phyloP scores from a whole-genome alignment of 208 protist species.

The Trypanosoma theileri region DNA sequence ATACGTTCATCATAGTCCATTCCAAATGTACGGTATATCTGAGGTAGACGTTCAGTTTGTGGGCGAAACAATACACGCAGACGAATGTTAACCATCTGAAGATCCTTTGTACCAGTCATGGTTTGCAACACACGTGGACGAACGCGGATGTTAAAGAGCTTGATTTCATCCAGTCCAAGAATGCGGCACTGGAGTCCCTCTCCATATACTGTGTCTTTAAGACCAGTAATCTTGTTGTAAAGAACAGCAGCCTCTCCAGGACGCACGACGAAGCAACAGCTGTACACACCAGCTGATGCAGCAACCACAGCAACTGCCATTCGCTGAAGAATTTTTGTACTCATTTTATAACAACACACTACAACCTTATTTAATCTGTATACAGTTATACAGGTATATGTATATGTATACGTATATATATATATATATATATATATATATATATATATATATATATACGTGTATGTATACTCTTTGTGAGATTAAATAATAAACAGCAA shows the following conservation, averaged over 20 bases:
- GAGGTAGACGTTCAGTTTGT: conserved; percentile 76
- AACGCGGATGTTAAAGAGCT: conserved; percentile 96
- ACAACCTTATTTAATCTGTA: background rate
- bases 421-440: background rate
- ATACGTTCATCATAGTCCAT: conserved; percentile 97
- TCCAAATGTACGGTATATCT: conserved; percentile 91
- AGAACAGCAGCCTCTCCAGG: conserved; percentile 90
- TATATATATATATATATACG: no score
- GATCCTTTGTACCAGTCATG: conserved; percentile 92
- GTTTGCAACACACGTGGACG: conserved; percentile 89
- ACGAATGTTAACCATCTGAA: conserved; percentile 93
- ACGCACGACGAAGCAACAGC: conserved; percentile 91
- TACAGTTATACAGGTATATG: background rate
- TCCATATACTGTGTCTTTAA: conserved; percentile 87
- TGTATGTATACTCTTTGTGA: no score
- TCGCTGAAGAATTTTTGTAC: conserved; percentile 65
- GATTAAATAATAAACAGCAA: no score
- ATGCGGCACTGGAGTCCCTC: conserved; percentile 92
- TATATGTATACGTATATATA: background rate
- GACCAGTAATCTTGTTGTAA: conserved; percentile 89
- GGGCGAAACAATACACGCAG: conserved; percentile 92
- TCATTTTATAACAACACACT: conserved; percentile 20
- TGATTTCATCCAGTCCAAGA: conserved; percentile 94
- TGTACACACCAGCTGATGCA: conserved; percentile 78
- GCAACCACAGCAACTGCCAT: conserved; percentile 61